Conservation (phyloP, 2,329 filamentous ascomycete genomes). For the Colletotrichum siamense region DNA sequence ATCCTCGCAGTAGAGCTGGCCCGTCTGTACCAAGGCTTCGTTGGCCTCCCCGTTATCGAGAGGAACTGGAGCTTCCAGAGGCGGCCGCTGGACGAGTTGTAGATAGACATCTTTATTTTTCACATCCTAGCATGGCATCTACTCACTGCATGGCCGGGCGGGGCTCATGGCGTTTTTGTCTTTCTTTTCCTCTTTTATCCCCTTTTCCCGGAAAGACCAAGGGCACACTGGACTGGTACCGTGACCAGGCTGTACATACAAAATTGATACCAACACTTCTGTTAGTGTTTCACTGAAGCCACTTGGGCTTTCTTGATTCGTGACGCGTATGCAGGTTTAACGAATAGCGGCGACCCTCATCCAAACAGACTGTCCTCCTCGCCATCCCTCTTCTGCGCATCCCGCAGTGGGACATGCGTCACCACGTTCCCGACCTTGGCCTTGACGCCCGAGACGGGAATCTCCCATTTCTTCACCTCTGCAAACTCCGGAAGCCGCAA, state of each 20-base stretch:
- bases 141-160: conserved; percentile 2
- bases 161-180: not conserved
- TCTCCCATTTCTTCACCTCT: conserved; percentile 44
- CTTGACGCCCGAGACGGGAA: conserved; percentile 69
- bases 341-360: not conserved
- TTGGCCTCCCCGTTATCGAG: conserved; percentile 57
- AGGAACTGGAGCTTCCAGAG: conserved; percentile 52
- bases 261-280: not conserved
- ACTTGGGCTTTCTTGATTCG: not conserved
- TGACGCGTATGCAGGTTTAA: not conserved
- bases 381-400: not conserved
- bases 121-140: not conserved
- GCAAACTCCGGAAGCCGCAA: conserved; percentile 28
- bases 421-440: conserved; percentile 78
- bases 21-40: conserved; percentile 55
- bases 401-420: conserved; percentile 49
- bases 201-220: not conserved
- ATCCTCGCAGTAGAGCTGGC: conserved; percentile 50
- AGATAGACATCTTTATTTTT: not conserved
- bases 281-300: not conserved
- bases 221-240: not conserved
- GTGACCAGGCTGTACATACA: not conserved
- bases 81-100: conserved; percentile 56
- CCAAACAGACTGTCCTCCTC: not conserved
- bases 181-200: not conserved